Evolutionary conservation across 257 asterid species (phyloP).

Genomic region (Coffea eugenioides): DNA sequence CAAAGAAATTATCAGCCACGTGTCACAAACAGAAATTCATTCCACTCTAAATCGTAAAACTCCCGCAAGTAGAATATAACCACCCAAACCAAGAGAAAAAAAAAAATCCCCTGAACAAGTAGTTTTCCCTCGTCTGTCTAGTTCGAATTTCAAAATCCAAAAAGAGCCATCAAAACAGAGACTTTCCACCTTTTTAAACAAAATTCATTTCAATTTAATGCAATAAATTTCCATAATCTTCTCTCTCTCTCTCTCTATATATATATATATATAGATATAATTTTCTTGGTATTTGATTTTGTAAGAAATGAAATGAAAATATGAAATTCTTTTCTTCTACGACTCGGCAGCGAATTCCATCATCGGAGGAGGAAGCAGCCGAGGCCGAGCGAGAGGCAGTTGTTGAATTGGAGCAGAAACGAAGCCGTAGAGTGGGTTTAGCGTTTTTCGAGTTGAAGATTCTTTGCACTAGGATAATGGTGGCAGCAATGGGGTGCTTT

Average conservation of each 20-base stretch:
- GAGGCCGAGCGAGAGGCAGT: neutral
- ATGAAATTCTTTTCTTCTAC: conserved; percentile 24
- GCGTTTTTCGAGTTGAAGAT: conserved; percentile 10
- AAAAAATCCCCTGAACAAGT: neutral
- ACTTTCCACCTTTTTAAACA: conserved; percentile 22
- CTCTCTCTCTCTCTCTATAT: too few species aligned
- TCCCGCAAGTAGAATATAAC: neutral
- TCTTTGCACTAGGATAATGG: conserved; percentile 10
- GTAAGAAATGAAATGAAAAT: neutral
- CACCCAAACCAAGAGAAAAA: neutral
- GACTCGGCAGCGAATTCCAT: conserved; percentile 6
- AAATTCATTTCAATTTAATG: neutral
- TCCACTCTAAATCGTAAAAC: too few species aligned
- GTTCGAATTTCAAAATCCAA: conserved; percentile 65
- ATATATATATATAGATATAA: too few species aligned
- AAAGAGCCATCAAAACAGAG: conserved; percentile 44
- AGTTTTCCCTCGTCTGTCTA: conserved; percentile 37
- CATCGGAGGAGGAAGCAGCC: conserved; percentile 5
- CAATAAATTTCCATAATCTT: too few species aligned
- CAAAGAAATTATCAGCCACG: too few species aligned
- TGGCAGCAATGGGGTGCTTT: conserved; percentile 62
- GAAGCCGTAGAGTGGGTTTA: neutral
- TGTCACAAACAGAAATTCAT: too few species aligned
- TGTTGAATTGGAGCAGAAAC: neutral
- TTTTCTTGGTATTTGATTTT: too few species aligned